These are phyloP conservation scores for Solanum etuberosum DNA, from an alignment of 257 asterid genomes.

Conservation along the genomic window DNA sequence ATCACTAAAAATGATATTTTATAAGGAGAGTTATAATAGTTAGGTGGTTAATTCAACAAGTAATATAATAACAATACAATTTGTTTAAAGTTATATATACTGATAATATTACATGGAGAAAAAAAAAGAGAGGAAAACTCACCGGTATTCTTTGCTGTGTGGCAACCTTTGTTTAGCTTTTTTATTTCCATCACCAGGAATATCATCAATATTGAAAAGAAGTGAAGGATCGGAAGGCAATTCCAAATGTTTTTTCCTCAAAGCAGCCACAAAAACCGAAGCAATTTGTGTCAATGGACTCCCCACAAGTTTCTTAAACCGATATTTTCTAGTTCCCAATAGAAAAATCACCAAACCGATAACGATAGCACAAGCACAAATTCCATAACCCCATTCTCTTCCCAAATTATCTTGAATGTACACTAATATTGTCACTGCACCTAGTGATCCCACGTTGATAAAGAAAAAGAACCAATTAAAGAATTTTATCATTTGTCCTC, in stretches of 20 bases:
- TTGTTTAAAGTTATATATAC: too few relatives aligned
- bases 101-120: fast-evolving
- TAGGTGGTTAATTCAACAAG: neutral
- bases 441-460: constrained; percentile 63
- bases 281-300: constrained; percentile 69
- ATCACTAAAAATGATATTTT: neutral
- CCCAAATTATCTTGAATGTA: constrained; percentile 79
- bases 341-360: constrained; percentile 40
- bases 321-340: constrained; percentile 46
- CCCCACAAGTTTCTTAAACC: constrained; percentile 57
- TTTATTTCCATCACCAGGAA: constrained; percentile 9
- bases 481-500: constrained; percentile 54
- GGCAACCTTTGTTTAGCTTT: constrained; percentile 43
- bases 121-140: neutral
- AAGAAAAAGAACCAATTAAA: constrained; percentile 88
- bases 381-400: constrained; percentile 76
- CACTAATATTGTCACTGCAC: constrained; percentile 67
- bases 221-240: constrained; percentile 38
- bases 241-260: constrained; percentile 36
- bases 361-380: constrained; percentile 64
- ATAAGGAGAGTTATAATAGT: neutral
- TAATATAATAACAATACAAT: neutral
- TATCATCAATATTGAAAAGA: constrained; percentile 25
- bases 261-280: constrained; percentile 48
- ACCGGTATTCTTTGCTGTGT: constrained; percentile 64